Evolutionary conservation across 2,329 filamentous ascomycete species (phyloP), one percentile per base, ranked within the genome.

Genomic region (Scytalidium lignicola): DNA sequence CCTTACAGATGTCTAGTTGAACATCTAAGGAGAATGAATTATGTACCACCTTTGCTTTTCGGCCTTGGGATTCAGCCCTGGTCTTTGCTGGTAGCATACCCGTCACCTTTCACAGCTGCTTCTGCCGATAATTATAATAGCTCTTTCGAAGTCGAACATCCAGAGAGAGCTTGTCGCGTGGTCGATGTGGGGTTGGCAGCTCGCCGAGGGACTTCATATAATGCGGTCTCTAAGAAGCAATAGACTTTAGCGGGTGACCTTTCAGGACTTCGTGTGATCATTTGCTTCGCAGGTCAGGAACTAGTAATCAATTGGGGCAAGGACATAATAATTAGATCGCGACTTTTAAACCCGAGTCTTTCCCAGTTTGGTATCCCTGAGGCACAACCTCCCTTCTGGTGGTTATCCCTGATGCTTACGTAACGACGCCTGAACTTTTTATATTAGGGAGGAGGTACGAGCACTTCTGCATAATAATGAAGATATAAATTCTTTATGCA

Each of bases 61-160:
- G 76, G 68, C 75, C 78, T 65, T 76, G 75, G 65, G 71, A 69
- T 64, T 82, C 79, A 65, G 75, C 72, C 67, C 76, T 80, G 60
- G 70, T 74, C 69, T 74, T 80, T 67, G 70, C 70, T 64, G 73
- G 62, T 78, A 65, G 63, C 61, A 65, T 65, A 63, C 59, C 63
- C 64, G 52, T 64, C 61, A 59, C 63, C 59, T 52, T 59, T 62
- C 53, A 41, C 61, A 52, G 58, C 62, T 58, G 60, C 62, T 53
- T 53, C 58, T 62, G 44, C 55, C 32, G 15, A 17, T 37, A 37
- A 9, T 17, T 37, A 37, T 9, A 37, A 37, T 37, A 15, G 8
- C 32, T 5, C 32, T 13, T n/a, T 37, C 32, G 32, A 37, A 37
- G 12, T 37, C 32, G 15, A 37, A 37, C 32, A 37, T 37, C 15